Evolutionary conservation across 257 asterid genomes (phyloP).

Genomic region (Solanum virginianum): DNA sequence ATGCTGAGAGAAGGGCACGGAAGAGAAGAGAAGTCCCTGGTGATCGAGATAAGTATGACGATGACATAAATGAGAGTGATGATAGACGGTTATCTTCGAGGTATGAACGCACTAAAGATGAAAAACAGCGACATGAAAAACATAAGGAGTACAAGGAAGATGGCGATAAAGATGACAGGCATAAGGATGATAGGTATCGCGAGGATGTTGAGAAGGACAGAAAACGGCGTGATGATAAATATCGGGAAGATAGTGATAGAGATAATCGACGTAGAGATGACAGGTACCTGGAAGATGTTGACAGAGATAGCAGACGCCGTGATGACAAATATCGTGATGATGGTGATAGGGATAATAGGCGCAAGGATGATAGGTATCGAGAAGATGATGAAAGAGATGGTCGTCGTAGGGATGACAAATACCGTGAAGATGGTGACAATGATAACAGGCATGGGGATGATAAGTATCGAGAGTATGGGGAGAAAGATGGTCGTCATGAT

Average conservation of each 20-base stretch:
- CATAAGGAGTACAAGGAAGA: constrained; percentile 26
- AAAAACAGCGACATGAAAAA: constrained; percentile 53
- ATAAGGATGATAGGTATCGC: constrained; percentile 31
- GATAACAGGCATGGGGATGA: constrained; percentile 48
- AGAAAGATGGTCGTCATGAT: constrained; percentile 40
- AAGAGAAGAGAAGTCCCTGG: constrained; percentile 49
- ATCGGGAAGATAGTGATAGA: constrained; percentile 9
- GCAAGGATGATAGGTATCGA: constrained; percentile 37
- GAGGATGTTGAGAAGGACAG: constrained; percentile 60
- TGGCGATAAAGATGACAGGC: constrained; percentile 7
- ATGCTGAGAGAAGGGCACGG: constrained; percentile 45
- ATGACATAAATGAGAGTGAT: constrained; percentile 45
- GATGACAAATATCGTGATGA: constrained; percentile 54
- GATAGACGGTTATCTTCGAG: constrained; percentile 46
- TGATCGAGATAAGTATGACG: constrained; percentile 53
- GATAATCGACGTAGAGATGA: constrained; percentile 17
- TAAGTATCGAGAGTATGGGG: constrained; percentile 49
- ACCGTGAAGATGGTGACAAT: constrained; percentile 43
- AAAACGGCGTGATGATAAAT: constrained; percentile 31
- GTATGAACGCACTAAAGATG: constrained; percentile 61
- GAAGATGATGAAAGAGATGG: constrained; percentile 51
- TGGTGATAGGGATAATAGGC: constrained; percentile 38
- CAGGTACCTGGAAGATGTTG: constrained; percentile 44
- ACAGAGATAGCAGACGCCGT: constrained; percentile 50
- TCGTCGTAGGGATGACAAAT: constrained; percentile 45